Evolutionary conservation across 2,329 filamentous ascomycete genomes (phyloP).

Genomic region (Ilyonectria mors-panacis): DNA sequence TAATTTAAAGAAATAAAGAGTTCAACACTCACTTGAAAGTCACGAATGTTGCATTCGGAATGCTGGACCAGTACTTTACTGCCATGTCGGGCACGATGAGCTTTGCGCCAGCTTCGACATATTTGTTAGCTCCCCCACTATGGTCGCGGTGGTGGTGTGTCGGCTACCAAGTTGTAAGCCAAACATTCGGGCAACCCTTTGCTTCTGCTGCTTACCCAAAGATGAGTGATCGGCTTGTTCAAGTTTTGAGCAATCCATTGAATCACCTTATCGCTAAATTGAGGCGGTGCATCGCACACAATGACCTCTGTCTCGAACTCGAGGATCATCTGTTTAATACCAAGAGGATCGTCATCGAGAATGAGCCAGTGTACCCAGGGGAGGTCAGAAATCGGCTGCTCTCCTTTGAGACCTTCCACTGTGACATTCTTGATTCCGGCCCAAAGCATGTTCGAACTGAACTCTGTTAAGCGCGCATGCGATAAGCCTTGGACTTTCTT

Average conservation of each 20-base stretch:
- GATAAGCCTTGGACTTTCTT: not conserved
- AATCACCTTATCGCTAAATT: constrained; percentile 17
- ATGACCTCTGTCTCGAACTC: constrained; percentile 36
- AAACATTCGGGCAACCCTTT: no score
- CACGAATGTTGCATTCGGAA: constrained; percentile 14
- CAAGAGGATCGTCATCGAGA: constrained; percentile 15
- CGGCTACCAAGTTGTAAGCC: constrained; percentile 5
- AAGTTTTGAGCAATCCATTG: constrained; percentile 30
- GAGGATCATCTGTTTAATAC: constrained; percentile 34
- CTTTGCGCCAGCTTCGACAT: constrained; percentile 20
- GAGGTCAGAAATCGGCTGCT: constrained; percentile 9
- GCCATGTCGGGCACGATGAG: constrained; percentile 30
- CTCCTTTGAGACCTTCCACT: constrained; percentile 8
- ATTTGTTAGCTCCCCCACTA: constrained; percentile 21
- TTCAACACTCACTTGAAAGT: constrained; percentile 30
- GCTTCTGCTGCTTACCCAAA: constrained; percentile 32
- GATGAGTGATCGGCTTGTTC: constrained; percentile 23
- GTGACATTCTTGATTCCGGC: constrained; percentile 18
- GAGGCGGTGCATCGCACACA: constrained; percentile 32
- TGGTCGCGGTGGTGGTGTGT: constrained; percentile 39
- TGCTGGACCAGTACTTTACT: constrained; percentile 25
- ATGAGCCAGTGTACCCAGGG: constrained; percentile 31
- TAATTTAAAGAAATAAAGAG: accelerated
- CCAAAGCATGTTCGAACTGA: constrained; percentile 34
- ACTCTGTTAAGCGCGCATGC: constrained; percentile 30